phyloP scores from a whole-genome alignment of 345 rosid genomes.

The Reutealis trisperma region DNA sequence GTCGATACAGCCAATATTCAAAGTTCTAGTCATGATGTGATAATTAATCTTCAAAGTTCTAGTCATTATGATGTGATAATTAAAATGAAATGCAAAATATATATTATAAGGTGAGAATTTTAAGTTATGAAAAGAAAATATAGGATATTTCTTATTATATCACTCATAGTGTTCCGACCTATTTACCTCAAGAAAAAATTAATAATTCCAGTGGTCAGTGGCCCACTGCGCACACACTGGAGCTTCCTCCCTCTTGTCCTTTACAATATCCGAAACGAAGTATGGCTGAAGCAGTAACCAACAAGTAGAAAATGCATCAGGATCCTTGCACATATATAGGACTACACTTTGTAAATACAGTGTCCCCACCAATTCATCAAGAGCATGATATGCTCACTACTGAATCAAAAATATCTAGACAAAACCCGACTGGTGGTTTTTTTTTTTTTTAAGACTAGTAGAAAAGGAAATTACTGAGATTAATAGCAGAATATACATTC shows the following conservation, averaged over 20 bases:
- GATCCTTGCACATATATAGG: too few species aligned
- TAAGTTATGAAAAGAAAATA: too few species aligned
- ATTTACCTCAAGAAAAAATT: too few species aligned
- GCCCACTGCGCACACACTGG: not conserved
- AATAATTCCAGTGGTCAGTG: too few species aligned
- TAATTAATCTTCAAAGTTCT: not conserved
- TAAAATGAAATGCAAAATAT: too few species aligned
- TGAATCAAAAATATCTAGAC: too few species aligned
- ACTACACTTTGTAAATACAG: too few species aligned
- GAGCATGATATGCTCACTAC: not conserved
- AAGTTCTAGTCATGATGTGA: not conserved
- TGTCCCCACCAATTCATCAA: not conserved
- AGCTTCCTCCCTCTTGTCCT: not conserved
- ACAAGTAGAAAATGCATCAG: not conserved
- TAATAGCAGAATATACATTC: not conserved
- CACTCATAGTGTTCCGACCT: too few species aligned
- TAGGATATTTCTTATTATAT: too few species aligned
- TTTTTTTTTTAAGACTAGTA: too few species aligned
- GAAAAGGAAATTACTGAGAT: not conserved
- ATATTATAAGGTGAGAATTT: too few species aligned
- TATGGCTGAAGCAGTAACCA: too few species aligned
- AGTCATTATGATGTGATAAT: not conserved
- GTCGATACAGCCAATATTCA: not conserved
- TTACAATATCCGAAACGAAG: not conserved
- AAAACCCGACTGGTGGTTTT: not conserved